A percentile compares a stretch with the other conserved stretches of the same genome.
Evolutionary conservation across 2,329 filamentous ascomycete genomes (phyloP).

Genomic region (Aspergillus melleus): DNA sequence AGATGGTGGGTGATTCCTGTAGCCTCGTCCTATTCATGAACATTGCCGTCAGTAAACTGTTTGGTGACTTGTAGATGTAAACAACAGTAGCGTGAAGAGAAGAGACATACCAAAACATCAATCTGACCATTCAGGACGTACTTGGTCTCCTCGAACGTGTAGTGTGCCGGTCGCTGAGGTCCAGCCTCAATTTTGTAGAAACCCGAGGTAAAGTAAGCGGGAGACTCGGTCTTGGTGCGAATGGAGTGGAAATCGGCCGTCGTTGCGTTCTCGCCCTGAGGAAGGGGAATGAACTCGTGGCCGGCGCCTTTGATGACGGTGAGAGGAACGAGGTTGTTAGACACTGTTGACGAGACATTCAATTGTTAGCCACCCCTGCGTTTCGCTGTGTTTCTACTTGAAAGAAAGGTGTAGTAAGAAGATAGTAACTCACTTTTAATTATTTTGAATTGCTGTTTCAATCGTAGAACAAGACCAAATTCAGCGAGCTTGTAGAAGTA

Average conservation of each 20-base stretch:
- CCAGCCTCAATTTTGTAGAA: constrained; percentile 29
- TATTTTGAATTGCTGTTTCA: no score
- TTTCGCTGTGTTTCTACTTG: background rate
- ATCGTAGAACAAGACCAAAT: no score
- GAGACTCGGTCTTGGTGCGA: constrained; percentile 23
- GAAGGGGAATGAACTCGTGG: constrained; percentile 25
- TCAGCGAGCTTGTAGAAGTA: no score
- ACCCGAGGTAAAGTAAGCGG: constrained; percentile 23
- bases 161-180: constrained; percentile 20
- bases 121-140: constrained; percentile 27
- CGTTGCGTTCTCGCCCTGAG: constrained; percentile 24
- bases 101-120: constrained; percentile 21
- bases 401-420: no score
- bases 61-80: no score
- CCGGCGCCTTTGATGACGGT: constrained; percentile 27
- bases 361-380: background rate
- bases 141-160: constrained; percentile 26
- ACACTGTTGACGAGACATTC: constrained; percentile 13
- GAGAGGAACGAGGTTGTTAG: constrained; percentile 21
- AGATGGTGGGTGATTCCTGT: background rate
- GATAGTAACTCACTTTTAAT: no score
- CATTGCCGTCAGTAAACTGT: no score
- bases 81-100: no score
- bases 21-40: background rate
- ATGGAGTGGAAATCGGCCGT: constrained; percentile 27